These are phyloP conservation scores for Penicillium cataractarum DNA, from an alignment of 495 filamentous ascomycete species.

Conservation along the genomic window DNA sequence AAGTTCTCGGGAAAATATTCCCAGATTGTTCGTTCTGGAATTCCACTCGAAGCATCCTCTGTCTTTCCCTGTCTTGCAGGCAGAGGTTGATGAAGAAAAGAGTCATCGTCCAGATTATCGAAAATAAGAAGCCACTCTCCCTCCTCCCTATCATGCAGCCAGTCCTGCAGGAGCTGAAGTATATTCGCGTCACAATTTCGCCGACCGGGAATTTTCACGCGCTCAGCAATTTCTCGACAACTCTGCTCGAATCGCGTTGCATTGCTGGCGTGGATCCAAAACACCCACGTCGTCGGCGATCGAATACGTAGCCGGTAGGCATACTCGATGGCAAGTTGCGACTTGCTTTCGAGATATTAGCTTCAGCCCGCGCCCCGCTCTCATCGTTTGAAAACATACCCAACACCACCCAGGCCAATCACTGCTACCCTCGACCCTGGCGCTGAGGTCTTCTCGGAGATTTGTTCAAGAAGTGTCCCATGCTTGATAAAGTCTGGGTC, in stretches of 20 bases:
- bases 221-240: constrained; percentile 43
- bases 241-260: constrained; percentile 42
- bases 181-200: constrained; percentile 44
- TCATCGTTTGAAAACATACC: constrained; percentile 29
- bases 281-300: constrained; percentile 50
- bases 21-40: background rate
- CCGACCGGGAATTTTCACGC: constrained; percentile 35
- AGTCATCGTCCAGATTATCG: constrained; percentile 21
- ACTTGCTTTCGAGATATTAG: constrained; percentile 33
- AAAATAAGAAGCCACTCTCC: constrained; percentile 17
- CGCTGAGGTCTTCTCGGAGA: constrained; percentile 24
- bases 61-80: constrained; percentile 4
- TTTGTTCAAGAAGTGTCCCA: constrained; percentile 26
- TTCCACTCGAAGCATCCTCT: constrained; percentile 16
- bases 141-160: constrained; percentile 38
- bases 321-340: constrained; percentile 46
- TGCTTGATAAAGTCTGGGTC: constrained; percentile 40
- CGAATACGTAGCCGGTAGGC: constrained; percentile 35
- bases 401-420: constrained; percentile 40
- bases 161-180: constrained; percentile 43
- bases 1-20: background rate
- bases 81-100: constrained; percentile 27
- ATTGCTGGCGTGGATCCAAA: constrained; percentile 53
- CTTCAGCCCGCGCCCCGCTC: constrained; percentile 3
- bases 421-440: constrained; percentile 28